phyloP scores from a whole-genome alignment of 2,329 filamentous ascomycete species.

The Cytospora leucostoma region DNA sequence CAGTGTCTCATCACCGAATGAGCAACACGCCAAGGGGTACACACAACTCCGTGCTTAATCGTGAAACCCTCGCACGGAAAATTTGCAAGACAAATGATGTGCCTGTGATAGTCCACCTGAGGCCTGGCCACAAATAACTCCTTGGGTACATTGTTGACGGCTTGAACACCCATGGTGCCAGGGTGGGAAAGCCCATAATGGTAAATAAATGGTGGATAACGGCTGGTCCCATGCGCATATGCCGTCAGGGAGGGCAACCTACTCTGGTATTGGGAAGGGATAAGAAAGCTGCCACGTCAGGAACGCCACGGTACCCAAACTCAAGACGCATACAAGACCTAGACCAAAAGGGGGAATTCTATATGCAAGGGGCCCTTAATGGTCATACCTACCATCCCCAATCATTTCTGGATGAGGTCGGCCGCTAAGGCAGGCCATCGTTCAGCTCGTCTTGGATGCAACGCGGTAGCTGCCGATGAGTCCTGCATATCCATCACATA shows the following conservation, averaged over 20 bases:
- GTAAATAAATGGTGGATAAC: neutral
- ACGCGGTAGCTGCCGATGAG: slow-evolving; percentile 11
- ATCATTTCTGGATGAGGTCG: neutral
- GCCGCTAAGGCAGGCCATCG: slow-evolving; percentile 1
- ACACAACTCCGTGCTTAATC: neutral
- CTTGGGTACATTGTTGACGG: neutral
- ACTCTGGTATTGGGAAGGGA: neutral
- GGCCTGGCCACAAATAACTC: neutral
- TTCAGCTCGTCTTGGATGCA: slow-evolving; percentile 1
- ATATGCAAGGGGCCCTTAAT: slow-evolving; percentile 15
- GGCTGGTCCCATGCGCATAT: neutral
- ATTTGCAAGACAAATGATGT: too few relatives aligned
- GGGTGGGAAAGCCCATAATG: too few relatives aligned
- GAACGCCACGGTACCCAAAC: neutral
- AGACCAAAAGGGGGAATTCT: slow-evolving; percentile 8
- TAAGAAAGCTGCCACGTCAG: neutral
- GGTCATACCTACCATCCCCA: neutral
- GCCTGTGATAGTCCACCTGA: neutral
- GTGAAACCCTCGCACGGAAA: neutral
- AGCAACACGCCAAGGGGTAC: neutral
- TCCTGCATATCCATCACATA: neutral
- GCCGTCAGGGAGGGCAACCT: neutral
- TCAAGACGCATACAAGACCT: slow-evolving; percentile 7
- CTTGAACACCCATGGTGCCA: neutral
- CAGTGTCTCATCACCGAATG: neutral